Conservation (phyloP, 257 asterid genomes). For the Asclepias syriaca region DNA sequence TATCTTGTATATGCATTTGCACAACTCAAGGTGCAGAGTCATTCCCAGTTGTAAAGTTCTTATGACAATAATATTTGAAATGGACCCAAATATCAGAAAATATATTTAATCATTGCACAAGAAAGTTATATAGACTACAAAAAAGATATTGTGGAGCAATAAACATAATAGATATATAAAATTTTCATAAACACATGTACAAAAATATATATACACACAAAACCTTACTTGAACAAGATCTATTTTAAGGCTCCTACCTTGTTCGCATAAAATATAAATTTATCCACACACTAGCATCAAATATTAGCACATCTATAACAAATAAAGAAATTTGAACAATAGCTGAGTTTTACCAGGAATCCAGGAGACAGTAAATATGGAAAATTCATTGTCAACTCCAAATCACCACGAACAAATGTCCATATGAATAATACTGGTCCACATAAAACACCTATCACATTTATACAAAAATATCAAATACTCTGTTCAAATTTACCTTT, state of each 20-base stretch:
- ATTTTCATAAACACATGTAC: neutral
- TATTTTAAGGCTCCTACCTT: too few species aligned
- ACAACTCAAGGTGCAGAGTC: neutral
- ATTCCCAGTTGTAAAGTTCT: neutral
- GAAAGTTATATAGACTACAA: constrained; percentile 4
- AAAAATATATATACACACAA: neutral
- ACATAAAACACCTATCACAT: constrained; percentile 56
- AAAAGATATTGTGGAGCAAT: neutral
- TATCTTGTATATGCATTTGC: neutral
- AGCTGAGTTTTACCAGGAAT: constrained; percentile 62
- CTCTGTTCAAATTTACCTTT: neutral
- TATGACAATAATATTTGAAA: neutral
- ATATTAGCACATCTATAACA: neutral
- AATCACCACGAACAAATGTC: constrained; percentile 77
- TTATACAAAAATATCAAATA: neutral
- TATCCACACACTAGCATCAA: neutral
- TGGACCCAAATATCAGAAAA: neutral
- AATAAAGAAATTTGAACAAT: constrained; percentile 2
- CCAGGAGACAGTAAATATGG: constrained; percentile 69
- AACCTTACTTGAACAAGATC: too few species aligned
- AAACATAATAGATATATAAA: neutral
- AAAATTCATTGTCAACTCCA: constrained; percentile 68
- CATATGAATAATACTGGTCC: constrained; percentile 60
- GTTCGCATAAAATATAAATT: too few species aligned
- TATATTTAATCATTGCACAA: neutral